Base-by-base conservation (phyloP, 1,139 yeast genomes). In the Pichia kudriavzevii region DNA sequence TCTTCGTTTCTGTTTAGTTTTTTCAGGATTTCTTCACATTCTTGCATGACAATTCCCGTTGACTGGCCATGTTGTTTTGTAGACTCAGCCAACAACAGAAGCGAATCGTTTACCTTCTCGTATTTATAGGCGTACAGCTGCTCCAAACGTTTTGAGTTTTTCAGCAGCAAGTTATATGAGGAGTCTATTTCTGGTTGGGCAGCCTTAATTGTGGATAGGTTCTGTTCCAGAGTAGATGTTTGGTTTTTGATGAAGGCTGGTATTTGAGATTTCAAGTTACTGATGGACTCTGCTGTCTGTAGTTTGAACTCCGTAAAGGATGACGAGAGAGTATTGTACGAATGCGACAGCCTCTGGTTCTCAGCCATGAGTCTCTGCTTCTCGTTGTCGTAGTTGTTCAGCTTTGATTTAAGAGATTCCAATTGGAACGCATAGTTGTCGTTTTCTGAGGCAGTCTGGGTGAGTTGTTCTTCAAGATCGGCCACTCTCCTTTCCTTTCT, bases 401-500 rank as follows among this genome's bases (percentile, higher is more conserved):
- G 60, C 41, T 76, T 62, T 26, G 67, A 61, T 42, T 69, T 70
- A 49, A 75, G 55, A 37, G 67, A 66, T 37, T 70, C 68, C 38
- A 66, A 63, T 42, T 67, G 69, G 47, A 68, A 63, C 35, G 63
- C 64, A 37, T 69, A 55, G 12, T 63, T 54, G 41, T 73, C 76
- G 32, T 67, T 64, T 11, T 61, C 56, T 10, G 69, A 60, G 30
- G 63, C 55, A 17, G 72, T 48, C 13, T 69, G 72, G 32, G 64
- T 65, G 43, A 69, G 59, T 48, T 75, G 76, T 28, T 61, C 62
- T 52, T 80, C 85, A 47, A 78, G 56, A 49, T 79, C 87, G 26
- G 63, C 49, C 29, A 79, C 69, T 40, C 83, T 60, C 40, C 85
- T 64, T 49, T 78, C 79, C 50, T 79, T 78, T 41, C 87, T 60